phyloP scores from a whole-genome alignment of 108 stramenopile genomes.

The Pseudonitzschia delicatissima region DNA sequence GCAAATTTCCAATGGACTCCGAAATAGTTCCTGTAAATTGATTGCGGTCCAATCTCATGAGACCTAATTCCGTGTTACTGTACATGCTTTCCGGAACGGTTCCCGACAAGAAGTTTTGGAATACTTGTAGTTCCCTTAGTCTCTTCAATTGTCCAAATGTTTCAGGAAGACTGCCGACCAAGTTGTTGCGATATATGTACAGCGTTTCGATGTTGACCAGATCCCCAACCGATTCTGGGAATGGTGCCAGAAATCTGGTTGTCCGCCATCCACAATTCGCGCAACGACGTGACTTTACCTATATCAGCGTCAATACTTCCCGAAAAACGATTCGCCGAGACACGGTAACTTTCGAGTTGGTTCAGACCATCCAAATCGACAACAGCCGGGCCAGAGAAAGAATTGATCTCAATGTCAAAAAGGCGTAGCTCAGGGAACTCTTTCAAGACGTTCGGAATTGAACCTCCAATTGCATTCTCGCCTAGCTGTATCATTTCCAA shows the following conservation, averaged over 20 bases:
- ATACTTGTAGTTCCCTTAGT: constrained; percentile 24
- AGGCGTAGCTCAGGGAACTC: constrained; percentile 9
- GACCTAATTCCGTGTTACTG: constrained; percentile 15
- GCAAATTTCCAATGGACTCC: constrained; percentile 20
- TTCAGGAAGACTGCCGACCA: constrained; percentile 38
- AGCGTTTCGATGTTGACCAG: constrained; percentile 23
- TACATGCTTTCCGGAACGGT: constrained; percentile 33
- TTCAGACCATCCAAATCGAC: constrained; percentile 22
- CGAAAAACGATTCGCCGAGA: constrained; percentile 26
- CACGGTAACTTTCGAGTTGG: constrained; percentile 24
- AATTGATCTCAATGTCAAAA: constrained; percentile 31
- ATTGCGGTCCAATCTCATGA: constrained; percentile 40
- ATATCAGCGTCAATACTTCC: constrained; percentile 19
- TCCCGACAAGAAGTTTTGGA: constrained; percentile 38
- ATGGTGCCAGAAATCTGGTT: constrained; percentile 37
- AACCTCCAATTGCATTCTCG: constrained; percentile 28
- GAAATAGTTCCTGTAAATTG: constrained; percentile 40
- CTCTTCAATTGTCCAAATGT: constrained; percentile 21
- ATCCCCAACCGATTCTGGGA: constrained; percentile 22
- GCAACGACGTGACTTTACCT: neutral
- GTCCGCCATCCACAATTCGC: constrained; percentile 32
- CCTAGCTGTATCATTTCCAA: constrained; percentile 27
- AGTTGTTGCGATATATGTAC: constrained; percentile 25
- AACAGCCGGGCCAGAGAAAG: constrained; percentile 20
- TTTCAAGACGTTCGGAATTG: constrained; percentile 32